Evolutionary conservation across 2,329 filamentous ascomycete genomes (phyloP).

Genomic region (Aspergillus sp.): DNA sequence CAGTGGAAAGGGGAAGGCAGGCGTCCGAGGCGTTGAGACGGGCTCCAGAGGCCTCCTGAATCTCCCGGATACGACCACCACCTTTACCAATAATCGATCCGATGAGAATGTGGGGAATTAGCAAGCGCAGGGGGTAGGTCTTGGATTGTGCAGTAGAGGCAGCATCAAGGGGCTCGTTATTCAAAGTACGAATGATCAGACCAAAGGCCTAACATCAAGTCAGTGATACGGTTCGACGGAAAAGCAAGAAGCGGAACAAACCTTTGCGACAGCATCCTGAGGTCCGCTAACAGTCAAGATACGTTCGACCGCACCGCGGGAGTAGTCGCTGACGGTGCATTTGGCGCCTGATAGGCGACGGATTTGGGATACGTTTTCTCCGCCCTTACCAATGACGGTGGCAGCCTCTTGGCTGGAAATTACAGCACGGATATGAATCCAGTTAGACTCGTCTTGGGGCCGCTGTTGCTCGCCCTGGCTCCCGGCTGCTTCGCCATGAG

Average conservation of each 20-base stretch:
- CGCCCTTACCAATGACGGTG: slow-evolving; percentile 96
- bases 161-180: slow-evolving; percentile 89
- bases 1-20: slow-evolving; percentile 89
- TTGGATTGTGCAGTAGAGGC: slow-evolving; percentile 92
- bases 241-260: slow-evolving; percentile 45
- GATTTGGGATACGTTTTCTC: slow-evolving; percentile 97
- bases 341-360: slow-evolving; percentile 93
- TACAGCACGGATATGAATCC: slow-evolving; percentile 95
- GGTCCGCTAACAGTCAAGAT: slow-evolving; percentile 96
- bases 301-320: slow-evolving; percentile 93
- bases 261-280: slow-evolving; percentile 95
- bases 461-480: slow-evolving; percentile 43
- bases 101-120: slow-evolving; percentile 95
- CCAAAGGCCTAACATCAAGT: slow-evolving; percentile 73
- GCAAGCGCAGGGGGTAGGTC: slow-evolving; percentile 91
- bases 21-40: slow-evolving; percentile 95
- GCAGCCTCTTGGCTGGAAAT: slow-evolving; percentile 97
- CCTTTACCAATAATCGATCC: slow-evolving; percentile 98
- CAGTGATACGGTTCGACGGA: slow-evolving; percentile 9
- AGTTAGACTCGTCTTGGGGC: slow-evolving; percentile 84
- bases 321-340: slow-evolving; percentile 98
- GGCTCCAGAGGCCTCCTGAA: slow-evolving; percentile 95
- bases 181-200: slow-evolving; percentile 94
- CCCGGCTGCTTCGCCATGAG: slow-evolving; percentile 52
- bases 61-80: slow-evolving; percentile 93